Percentiles rank a stretch among this genome's conserved stretches.
Evolutionary conservation across 1,139 yeast species (phyloP).

Genomic region (Zhuliangozyma parablackwelliae): DNA sequence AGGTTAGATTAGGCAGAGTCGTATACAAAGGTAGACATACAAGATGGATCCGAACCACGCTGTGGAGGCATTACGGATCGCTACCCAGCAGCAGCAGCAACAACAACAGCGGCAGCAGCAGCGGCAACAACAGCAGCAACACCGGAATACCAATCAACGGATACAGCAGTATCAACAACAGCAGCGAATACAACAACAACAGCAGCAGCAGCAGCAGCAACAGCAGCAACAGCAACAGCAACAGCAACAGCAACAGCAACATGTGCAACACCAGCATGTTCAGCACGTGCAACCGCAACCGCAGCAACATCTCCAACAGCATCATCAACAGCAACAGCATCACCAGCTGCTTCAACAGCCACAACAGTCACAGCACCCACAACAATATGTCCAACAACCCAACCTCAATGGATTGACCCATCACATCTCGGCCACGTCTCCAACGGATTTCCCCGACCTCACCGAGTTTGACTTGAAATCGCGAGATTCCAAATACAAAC

Average conservation of each 20-base stretch:
- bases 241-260: conserved; percentile 5
- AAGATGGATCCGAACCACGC: no score
- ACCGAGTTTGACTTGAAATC: conserved; percentile 33
- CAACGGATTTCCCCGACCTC: conserved; percentile 11
- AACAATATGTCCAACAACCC: neutral
- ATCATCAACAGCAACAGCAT: conserved; percentile 12
- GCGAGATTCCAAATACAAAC: conserved; percentile 33
- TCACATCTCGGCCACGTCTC: neutral
- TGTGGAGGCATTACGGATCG: no score
- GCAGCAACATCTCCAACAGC: conserved; percentile 6
- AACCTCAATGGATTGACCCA: neutral
- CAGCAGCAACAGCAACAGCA: conserved; percentile 4
- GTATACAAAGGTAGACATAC: neutral
- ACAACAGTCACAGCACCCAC: conserved; percentile 9
- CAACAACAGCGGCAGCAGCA: neutral
- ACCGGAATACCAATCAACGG: neutral
- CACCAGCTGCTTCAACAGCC: conserved; percentile 11
- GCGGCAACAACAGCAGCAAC: neutral
- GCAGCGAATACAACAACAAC: neutral
- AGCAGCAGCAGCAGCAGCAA: neutral
- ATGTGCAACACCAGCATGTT: conserved; percentile 2
- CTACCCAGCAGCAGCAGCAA: no score
- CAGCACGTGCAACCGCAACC: conserved; percentile 7
- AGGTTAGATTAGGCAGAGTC: neutral
- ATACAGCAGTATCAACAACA: neutral